phyloP scores from a whole-genome alignment of 495 filamentous ascomycete species.

The Copromyces sp. region DNA sequence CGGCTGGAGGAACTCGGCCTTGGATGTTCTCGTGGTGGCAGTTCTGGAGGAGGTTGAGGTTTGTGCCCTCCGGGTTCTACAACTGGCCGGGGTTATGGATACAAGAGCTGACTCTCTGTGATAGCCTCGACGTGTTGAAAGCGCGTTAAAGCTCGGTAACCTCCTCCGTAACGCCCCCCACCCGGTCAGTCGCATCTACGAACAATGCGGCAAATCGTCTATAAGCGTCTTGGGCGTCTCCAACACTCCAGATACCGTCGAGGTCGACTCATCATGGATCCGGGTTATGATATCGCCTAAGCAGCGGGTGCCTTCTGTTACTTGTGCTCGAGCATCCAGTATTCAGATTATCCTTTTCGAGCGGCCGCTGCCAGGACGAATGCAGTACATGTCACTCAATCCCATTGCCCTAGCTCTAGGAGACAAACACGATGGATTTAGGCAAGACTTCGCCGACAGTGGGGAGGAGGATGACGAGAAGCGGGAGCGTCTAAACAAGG shows the following conservation, averaged over 20 bases:
- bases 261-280: constrained; percentile 61
- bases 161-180: constrained; percentile 77
- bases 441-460: constrained; percentile 28
- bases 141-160: constrained; percentile 73
- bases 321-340: constrained; percentile 55
- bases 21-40: constrained; percentile 82
- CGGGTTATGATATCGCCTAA: constrained; percentile 50
- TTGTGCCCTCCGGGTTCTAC: constrained; percentile 8
- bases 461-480: constrained; percentile 55
- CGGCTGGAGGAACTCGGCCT: constrained; percentile 87
- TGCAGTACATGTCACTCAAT: constrained; percentile 92
- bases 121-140: constrained; percentile 64
- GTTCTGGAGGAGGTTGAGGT: constrained; percentile 90
- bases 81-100: neutral
- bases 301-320: constrained; percentile 55
- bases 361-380: constrained; percentile 70
- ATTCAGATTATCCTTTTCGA: constrained; percentile 87
- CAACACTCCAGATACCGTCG: constrained; percentile 44
- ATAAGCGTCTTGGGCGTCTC: constrained; percentile 79
- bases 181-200: constrained; percentile 68
- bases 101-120: constrained; percentile 5
- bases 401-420: constrained; percentile 83
- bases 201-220: constrained; percentile 68
- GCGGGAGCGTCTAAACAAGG: constrained; percentile 41
- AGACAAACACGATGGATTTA: constrained; percentile 50